Percentiles rank a stretch among this genome's conserved stretches.
phyloP scores from a whole-genome alignment of 2,329 filamentous ascomycete genomes.

The Aspergillus cejpii region DNA sequence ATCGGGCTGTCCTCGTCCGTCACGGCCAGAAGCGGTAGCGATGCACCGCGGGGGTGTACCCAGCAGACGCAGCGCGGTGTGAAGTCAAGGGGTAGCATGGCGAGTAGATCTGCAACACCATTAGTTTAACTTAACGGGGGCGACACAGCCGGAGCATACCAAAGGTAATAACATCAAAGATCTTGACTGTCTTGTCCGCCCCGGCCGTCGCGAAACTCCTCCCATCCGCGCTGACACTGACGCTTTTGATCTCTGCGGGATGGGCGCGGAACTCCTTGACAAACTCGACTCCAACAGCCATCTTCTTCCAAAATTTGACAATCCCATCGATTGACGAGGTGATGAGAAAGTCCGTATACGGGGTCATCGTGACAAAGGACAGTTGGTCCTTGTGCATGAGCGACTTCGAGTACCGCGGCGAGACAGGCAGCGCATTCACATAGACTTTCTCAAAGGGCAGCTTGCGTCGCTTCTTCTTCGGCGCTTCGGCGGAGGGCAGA shows the following conservation, averaged over 20 bases:
- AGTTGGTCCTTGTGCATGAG: constrained; percentile 98
- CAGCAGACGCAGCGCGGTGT: constrained; percentile 77
- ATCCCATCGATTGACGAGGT: constrained; percentile 92
- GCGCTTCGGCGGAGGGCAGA: constrained; percentile 68
- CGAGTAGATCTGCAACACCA: constrained; percentile 57
- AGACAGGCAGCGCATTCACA: constrained; percentile 76
- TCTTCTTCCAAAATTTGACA: constrained; percentile 99
- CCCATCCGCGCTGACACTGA: constrained; percentile 82
- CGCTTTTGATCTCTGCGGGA: constrained; percentile 71
- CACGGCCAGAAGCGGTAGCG: constrained; percentile 75
- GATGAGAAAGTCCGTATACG: constrained; percentile 87
- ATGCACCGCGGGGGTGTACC: constrained; percentile 83
- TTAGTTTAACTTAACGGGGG: constrained; percentile 6
- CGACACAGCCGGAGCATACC: constrained; percentile 34
- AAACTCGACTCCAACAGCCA: constrained; percentile 83
- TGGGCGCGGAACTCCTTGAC: constrained; percentile 97
- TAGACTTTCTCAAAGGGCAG: constrained; percentile 95
- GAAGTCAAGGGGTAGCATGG: constrained; percentile 72
- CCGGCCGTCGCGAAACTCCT: constrained; percentile 89
- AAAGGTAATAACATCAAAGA: constrained; percentile 70
- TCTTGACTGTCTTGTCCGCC: constrained; percentile 43
- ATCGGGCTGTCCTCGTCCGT: constrained; percentile 65
- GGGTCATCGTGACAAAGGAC: constrained; percentile 79
- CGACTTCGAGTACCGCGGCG: constrained; percentile 81
- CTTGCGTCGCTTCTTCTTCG: constrained; percentile 84